These are phyloP conservation scores for Holtermannia corniformis DNA, from an alignment of 768 basidiomycete genomes.

Conservation along the genomic window DNA sequence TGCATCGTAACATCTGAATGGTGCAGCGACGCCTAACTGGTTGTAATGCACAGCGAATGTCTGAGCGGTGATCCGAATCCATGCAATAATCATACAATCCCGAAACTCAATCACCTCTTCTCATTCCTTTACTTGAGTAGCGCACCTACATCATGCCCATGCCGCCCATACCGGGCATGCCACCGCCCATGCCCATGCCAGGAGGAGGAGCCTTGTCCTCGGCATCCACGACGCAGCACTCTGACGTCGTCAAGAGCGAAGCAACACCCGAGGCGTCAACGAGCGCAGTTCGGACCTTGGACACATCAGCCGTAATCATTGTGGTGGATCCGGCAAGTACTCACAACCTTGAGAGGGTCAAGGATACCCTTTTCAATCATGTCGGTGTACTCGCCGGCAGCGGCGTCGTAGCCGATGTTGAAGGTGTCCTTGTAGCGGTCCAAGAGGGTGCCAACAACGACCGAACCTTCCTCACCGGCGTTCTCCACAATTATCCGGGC, in stretches of 20 bases:
- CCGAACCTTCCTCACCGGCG: slow-evolving; percentile 86
- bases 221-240: slow-evolving; percentile 81
- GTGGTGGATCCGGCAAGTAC: too few species aligned
- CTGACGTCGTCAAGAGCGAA: slow-evolving; percentile 81
- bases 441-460: slow-evolving; percentile 81
- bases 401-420: slow-evolving; percentile 84
- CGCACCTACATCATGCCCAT: slow-evolving; percentile 30
- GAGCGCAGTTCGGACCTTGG: slow-evolving; percentile 79
- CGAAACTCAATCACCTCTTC: too few species aligned
- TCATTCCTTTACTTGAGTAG: slow-evolving; percentile 18
- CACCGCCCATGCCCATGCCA: slow-evolving; percentile 47
- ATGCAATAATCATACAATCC: too few species aligned
- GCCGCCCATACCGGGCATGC: slow-evolving; percentile 52
- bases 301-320: too few species aligned
- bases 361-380: slow-evolving; percentile 93
- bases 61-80: too few species aligned
- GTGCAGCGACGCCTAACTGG: too few species aligned
- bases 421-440: slow-evolving; percentile 50
- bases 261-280: slow-evolving; percentile 92
- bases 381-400: slow-evolving; percentile 83
- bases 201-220: slow-evolving; percentile 64
- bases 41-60: too few species aligned
- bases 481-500: slow-evolving; percentile 82
- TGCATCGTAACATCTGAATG: too few species aligned
- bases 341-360: slow-evolving; percentile 92